These are phyloP conservation scores for Sorghum bicolor DNA, from an alignment of 176 grass and related monocot species.

Conservation along the genomic window DNA sequence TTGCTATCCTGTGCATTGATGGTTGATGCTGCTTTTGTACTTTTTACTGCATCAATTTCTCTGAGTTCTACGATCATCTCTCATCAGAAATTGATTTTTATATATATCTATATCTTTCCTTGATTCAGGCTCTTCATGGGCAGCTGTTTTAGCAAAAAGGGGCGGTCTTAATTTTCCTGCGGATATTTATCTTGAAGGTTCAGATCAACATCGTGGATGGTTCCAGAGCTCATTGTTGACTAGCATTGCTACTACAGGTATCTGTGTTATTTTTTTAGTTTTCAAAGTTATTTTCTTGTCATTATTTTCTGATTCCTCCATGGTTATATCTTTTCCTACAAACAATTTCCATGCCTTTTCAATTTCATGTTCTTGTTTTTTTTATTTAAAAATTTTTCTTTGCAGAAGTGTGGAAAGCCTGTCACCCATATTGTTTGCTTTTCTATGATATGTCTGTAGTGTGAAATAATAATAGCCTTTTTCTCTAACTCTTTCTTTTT, in stretches of 20 bases:
- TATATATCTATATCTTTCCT: conserved; percentile 26
- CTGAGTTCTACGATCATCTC: neutral
- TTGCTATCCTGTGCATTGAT: neutral
- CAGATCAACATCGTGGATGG: conserved; percentile 97
- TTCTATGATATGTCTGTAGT: neutral
- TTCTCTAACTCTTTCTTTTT: neutral
- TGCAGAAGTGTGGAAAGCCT: neutral
- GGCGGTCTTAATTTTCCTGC: conserved; percentile 73
- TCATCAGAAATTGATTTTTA: neutral
- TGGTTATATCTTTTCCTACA: conserved; percentile 10
- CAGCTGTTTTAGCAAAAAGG: conserved; percentile 84
- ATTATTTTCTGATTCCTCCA: conserved; percentile 18
- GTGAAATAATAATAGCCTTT: conserved; percentile 4
- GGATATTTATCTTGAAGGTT: conserved; percentile 95
- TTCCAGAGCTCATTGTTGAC: conserved; percentile 96
- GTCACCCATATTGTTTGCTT: conserved; percentile 1
- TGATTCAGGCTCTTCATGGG: conserved; percentile 86
- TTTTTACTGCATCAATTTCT: neutral
- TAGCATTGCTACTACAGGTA: conserved; percentile 96
- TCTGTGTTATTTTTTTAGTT: neutral
- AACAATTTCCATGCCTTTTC: neutral
- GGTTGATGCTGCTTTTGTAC: neutral
- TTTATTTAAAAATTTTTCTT: neutral
- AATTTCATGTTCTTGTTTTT: neutral
- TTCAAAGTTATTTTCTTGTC: neutral